Conservation (phyloP, 768 basidiomycete genomes). For the Rubroboletus satanas region DNA sequence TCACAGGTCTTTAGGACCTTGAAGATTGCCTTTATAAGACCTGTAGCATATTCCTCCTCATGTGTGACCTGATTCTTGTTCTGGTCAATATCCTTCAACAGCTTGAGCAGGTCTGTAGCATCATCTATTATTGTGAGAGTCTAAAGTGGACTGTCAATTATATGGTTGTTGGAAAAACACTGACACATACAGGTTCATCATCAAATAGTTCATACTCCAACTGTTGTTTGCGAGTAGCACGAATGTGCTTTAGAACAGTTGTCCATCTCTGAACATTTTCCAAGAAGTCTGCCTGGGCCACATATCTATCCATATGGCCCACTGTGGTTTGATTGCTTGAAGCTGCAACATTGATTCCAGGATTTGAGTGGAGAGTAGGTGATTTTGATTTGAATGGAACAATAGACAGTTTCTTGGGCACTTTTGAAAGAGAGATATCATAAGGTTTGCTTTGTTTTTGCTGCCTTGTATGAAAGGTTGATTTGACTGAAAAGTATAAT, state of each 20-base stretch:
- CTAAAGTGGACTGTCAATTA: constrained; percentile 8
- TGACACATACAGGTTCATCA: constrained; percentile 15
- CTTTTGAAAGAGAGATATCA: neutral
- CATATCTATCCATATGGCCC: neutral
- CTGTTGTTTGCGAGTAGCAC: neutral
- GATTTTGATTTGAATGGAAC: neutral
- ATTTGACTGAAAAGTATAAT: neutral
- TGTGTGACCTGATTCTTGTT: constrained; percentile 20
- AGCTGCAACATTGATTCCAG: neutral
- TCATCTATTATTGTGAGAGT: neutral
- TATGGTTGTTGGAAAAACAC: accelerated
- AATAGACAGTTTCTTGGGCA: neutral
- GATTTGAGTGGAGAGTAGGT: neutral
- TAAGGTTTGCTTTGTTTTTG: neutral
- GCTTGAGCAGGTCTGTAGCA: constrained; percentile 10
- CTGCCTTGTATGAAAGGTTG: neutral
- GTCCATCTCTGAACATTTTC: constrained; percentile 16
- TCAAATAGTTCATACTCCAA: constrained; percentile 13
- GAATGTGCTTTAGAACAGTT: constrained; percentile 3
- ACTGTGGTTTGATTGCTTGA: neutral
- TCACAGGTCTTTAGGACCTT: neutral
- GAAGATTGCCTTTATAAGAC: constrained; percentile 6
- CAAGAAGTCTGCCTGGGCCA: neutral
- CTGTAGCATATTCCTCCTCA: constrained; percentile 10
- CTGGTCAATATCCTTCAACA: constrained; percentile 22